Percentiles rank a stretch among this genome's conserved stretches.
Evolutionary conservation across 2,329 filamentous ascomycete species (phyloP).

Genomic region (Beauveria varroae): DNA sequence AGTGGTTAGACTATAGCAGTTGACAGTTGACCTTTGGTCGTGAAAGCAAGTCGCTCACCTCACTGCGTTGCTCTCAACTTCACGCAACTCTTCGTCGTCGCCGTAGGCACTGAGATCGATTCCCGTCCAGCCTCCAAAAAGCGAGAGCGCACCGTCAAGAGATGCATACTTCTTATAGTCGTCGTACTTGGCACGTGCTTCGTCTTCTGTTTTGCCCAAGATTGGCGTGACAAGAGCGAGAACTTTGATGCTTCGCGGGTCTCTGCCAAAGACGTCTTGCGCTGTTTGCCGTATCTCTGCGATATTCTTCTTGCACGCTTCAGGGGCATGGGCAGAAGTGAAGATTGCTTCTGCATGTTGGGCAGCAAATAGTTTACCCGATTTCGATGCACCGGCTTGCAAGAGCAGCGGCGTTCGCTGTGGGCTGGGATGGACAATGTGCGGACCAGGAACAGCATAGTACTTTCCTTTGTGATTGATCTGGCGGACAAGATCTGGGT

Average conservation of each 20-base stretch:
- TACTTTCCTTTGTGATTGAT: constrained; percentile 57
- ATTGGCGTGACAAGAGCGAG: constrained; percentile 51
- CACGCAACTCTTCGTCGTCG: constrained; percentile 55
- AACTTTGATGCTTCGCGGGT: constrained; percentile 51
- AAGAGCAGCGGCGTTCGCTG: constrained; percentile 58
- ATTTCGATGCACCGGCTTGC: constrained; percentile 55
- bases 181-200: constrained; percentile 42
- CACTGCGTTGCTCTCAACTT: constrained; percentile 54
- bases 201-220: constrained; percentile 51
- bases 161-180: constrained; percentile 49
- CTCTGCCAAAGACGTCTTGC: constrained; percentile 38
- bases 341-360: constrained; percentile 60
- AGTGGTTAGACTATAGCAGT: not conserved
- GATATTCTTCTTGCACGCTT: constrained; percentile 46
- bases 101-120: constrained; percentile 54
- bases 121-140: constrained; percentile 62
- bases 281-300: constrained; percentile 48
- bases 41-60: not conserved
- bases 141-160: constrained; percentile 52
- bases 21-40: not conserved
- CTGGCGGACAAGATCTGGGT: constrained; percentile 42
- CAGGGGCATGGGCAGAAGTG: constrained; percentile 49
- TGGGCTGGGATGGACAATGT: constrained; percentile 53
- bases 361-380: constrained; percentile 53
- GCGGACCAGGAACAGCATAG: constrained; percentile 50